Conservation (phyloP, 2,329 filamentous ascomycete species). For the Tolypocladium ophioglossoides region DNA sequence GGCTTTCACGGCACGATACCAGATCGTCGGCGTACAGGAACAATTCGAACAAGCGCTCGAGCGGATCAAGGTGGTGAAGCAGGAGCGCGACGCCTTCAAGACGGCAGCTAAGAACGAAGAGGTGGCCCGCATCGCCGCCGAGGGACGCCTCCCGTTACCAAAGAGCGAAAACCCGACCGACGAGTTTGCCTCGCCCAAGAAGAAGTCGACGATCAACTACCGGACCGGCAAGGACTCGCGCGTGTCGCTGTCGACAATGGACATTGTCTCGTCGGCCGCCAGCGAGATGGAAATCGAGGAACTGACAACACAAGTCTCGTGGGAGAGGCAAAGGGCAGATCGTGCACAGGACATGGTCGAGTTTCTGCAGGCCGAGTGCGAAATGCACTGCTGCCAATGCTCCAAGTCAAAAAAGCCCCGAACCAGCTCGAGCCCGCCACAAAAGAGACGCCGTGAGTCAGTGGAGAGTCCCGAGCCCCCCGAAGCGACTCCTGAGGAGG, state of each 20-base stretch:
- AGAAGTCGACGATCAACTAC: slow-evolving; percentile 19
- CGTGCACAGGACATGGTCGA: slow-evolving; percentile 64
- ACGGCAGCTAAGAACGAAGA: slow-evolving; percentile 64
- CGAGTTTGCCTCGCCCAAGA: slow-evolving; percentile 52
- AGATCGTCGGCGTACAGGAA: slow-evolving; percentile 54
- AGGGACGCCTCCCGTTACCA: slow-evolving; percentile 59
- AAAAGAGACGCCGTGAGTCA: slow-evolving; percentile 9
- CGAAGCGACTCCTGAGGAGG: slow-evolving; percentile 11
- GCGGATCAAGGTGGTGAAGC: slow-evolving; percentile 54
- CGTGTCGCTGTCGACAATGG: slow-evolving; percentile 34
- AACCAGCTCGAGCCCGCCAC: slow-evolving; percentile 7
- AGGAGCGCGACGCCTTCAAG: slow-evolving; percentile 66
- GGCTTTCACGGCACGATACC: slow-evolving; percentile 56
- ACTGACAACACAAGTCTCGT: slow-evolving; percentile 39
- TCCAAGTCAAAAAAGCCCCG: slow-evolving; percentile 23
- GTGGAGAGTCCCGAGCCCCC: slow-evolving; percentile 3
- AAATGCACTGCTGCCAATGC: slow-evolving; percentile 56
- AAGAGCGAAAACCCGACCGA: slow-evolving; percentile 40
- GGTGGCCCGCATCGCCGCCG: slow-evolving; percentile 59
- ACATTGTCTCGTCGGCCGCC: slow-evolving; percentile 43
- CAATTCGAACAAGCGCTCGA: slow-evolving; percentile 55
- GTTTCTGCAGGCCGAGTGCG: slow-evolving; percentile 66
- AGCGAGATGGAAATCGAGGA: slow-evolving; percentile 51
- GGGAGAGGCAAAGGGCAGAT: slow-evolving; percentile 54
- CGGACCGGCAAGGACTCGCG: slow-evolving; percentile 29